These are phyloP conservation scores for Penicillium subrubescens DNA, from an alignment of 495 filamentous ascomycete genomes.

Conservation along the genomic window DNA sequence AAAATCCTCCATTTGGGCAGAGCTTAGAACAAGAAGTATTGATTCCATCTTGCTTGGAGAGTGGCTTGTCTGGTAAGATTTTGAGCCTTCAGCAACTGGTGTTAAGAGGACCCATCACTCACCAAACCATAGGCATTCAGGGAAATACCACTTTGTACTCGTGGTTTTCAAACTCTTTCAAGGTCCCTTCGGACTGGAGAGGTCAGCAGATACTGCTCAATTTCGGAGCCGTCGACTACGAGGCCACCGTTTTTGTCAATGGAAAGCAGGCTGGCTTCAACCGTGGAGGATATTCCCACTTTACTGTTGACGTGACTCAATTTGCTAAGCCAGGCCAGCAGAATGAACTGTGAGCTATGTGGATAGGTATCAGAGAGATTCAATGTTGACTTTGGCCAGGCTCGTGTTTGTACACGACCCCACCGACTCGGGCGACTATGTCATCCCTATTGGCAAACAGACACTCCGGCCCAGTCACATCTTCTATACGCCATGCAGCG, in stretches of 20 bases:
- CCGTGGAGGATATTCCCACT: conserved; percentile 64
- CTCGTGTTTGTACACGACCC: conserved; percentile 66
- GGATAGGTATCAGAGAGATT: neutral
- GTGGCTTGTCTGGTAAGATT: conserved; percentile 49
- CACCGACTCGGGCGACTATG: conserved; percentile 54
- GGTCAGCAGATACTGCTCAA: conserved; percentile 55
- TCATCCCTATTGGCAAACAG: conserved; percentile 70
- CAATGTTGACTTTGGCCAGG: conserved; percentile 25
- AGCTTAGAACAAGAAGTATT: conserved; percentile 53
- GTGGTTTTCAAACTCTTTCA: conserved; percentile 63
- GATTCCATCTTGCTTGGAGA: conserved; percentile 67
- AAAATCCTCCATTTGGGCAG: conserved; percentile 43
- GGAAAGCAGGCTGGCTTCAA: conserved; percentile 55
- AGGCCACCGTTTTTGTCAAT: conserved; percentile 67
- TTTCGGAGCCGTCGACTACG: conserved; percentile 70
- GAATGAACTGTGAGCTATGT: conserved; percentile 49
- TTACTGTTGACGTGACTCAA: conserved; percentile 60
- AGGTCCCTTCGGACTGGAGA: conserved; percentile 51
- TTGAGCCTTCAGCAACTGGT: neutral
- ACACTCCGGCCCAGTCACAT: conserved; percentile 60
- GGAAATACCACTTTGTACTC: conserved; percentile 50
- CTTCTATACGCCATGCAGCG: conserved; percentile 69
- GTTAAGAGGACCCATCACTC: neutral
- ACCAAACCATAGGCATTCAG: conserved; percentile 52
- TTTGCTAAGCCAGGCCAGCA: conserved; percentile 39